phyloP scores from a whole-genome alignment of 2,329 filamentous ascomycete species.

The Paracorniculantispora psalliotae region DNA sequence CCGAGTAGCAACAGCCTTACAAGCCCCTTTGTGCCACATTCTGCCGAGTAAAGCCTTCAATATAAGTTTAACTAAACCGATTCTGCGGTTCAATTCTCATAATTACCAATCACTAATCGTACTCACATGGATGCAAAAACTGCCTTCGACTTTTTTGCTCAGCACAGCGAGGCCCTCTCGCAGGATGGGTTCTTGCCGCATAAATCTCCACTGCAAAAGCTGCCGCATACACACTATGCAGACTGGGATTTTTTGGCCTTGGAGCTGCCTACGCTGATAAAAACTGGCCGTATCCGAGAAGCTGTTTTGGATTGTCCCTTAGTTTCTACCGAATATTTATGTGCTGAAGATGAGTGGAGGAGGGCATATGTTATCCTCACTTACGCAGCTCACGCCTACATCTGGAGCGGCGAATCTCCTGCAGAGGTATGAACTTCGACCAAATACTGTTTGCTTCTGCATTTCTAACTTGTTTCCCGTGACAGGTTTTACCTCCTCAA shows the following conservation, averaged over 20 bases:
- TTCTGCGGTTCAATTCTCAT: too few relatives aligned
- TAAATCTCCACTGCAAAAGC: not conserved
- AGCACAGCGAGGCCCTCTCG: too few relatives aligned
- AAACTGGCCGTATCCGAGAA: not conserved
- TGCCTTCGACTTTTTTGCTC: too few relatives aligned
- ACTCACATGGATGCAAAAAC: too few relatives aligned
- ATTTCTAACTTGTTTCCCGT: not conserved
- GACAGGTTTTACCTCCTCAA: slow-evolving; percentile 61
- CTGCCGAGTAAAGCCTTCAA: too few relatives aligned
- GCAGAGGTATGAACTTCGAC: slow-evolving; percentile 52
- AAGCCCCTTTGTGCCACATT: too few relatives aligned
- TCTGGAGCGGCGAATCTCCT: slow-evolving; percentile 78
- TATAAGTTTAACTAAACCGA: too few relatives aligned
- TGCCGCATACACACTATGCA: not conserved
- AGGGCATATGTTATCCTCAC: slow-evolving; percentile 74
- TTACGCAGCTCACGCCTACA: slow-evolving; percentile 78
- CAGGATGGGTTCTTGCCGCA: too few relatives aligned
- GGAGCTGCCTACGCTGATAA: not conserved
- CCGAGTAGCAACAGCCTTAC: too few relatives aligned
- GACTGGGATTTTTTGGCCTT: not conserved
- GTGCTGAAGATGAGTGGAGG: slow-evolving; percentile 64
- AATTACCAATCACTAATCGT: too few relatives aligned
- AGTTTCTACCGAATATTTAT: not conserved
- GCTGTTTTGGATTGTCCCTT: not conserved
- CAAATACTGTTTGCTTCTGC: not conserved